phyloP scores from a whole-genome alignment of 1,284 basidiomycete species.

The Agroathelia rolfsii region DNA sequence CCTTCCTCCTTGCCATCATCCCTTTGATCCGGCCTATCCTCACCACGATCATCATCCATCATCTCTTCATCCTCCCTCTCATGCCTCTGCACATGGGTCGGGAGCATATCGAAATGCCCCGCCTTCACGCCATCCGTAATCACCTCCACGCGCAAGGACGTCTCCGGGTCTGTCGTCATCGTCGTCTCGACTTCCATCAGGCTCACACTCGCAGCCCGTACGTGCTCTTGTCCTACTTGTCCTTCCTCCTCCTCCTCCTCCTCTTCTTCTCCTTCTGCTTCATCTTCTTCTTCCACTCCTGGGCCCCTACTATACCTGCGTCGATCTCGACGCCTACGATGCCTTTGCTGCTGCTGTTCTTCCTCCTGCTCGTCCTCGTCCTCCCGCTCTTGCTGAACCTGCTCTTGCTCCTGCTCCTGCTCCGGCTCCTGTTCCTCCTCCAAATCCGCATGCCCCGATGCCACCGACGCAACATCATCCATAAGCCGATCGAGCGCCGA shows the following conservation, averaged over 20 bases:
- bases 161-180: no score
- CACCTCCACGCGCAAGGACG: conserved; percentile 19
- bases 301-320: background rate
- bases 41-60: conserved; percentile 14
- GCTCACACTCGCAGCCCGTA: no score
- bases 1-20: conserved; percentile 21
- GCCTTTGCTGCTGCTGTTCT: conserved; percentile 4
- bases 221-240: no score
- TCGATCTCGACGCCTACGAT: background rate
- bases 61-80: conserved; percentile 23
- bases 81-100: conserved; percentile 32
- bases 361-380: conserved; percentile 14
- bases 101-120: conserved; percentile 23
- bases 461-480: conserved; percentile 70
- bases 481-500: conserved; percentile 71
- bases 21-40: no score
- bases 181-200: no score
- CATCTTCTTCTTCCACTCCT: background rate
- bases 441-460: conserved; percentile 23
- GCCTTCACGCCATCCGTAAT: conserved; percentile 24
- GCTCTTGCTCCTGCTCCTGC: no score
- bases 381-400: no score
- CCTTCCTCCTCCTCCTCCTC: conserved; percentile 13
- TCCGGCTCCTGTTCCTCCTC: no score
- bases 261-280: background rate